Evolutionary conservation across 148 eudicot genomes (phyloP), one percentile per base, ranked within the genome.

Genomic region (Arctostaphylos glauca): DNA sequence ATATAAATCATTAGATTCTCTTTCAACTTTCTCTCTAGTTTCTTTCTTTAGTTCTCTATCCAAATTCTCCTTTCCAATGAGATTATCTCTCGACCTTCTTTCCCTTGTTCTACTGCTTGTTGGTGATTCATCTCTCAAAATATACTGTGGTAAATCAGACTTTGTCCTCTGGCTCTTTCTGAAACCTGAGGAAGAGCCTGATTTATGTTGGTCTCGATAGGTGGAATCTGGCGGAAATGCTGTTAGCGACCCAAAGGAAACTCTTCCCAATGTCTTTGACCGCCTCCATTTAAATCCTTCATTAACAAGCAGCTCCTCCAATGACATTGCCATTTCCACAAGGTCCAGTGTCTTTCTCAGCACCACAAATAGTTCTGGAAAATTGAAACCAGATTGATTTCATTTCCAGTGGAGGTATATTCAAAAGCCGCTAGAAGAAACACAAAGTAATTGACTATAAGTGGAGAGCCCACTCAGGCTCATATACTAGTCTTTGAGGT

Each of bases 301-400:
- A 78, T 85, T 58, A 12, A 88, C 89, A 59, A 90, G 87, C 79
- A 90, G 91, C 59, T 90, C 89, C 81, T 88, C 89, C 77, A 90
- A 67, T 10, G 91, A 88, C 89, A 85, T 88, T 50, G 92, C 87
- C 89, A 90, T 90, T 73, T 82, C 44, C 53, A 7, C 83, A 75
- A 54, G 58, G 50, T 74, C 72, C 68, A 52, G 9, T 43, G 66
- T 13, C 55, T 7, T 71, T 52, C 23, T 70, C 56, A 14, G 38
- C 18, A 84, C 59, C 44, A 18, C 18, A 82, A 44, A 58, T 71
- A 73, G 50, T 74, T 77, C 64, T 38, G 70, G 68, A 1, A 78
- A 66, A 81, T 53, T 15, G 19, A 81, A 54, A 49, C 76, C 8
- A 52, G 46, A 48, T n/a, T 52, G 31, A 21, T 44, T 9, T 18